Base-by-base conservation (phyloP, 2,329 filamentous ascomycete genomes). In the Coniosporium tulheliwenetii region DNA sequence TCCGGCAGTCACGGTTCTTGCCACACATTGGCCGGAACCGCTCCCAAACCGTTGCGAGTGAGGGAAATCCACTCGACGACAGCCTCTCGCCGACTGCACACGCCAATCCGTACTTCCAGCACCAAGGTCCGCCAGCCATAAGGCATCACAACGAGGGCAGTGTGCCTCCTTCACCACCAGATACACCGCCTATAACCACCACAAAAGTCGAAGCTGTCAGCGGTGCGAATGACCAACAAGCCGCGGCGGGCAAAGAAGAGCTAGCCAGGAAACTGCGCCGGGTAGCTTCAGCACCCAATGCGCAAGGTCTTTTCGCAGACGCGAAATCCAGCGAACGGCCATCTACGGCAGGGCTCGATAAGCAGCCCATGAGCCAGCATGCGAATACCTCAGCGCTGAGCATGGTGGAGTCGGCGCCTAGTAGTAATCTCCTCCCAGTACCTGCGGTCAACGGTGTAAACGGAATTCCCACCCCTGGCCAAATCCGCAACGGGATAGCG, bases 71-170 rank as follows among this genome's bases (percentile, higher is more conserved):
- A 43, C 72, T 95, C 48, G 89, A 95, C 50, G 87, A 95, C 60
- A 70, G 76, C 45, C 71, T 93, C 54, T 94, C 87, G 55, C 91
- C 91, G 19, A 96, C 86, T 4, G 89, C 87, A 39, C 79, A 89
- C 56, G 89, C 86, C 48, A 98, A 98, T 59, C 91, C 91, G 13
- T 98, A 98, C 64, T 98, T 96, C 61, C 83, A 79, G 49, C 91
- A 96, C 59, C 91, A 98, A 64, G 91, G 91, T 43, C 86, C 86
- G 52, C 91, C 91, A 3, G 84, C 85, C 48, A 69, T 96, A 52
- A 81, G 89, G 56, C 91, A 98, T 65, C 86, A 93, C 66, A 93
- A 96, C 60, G 85, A 91, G 50, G 84, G 81, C 54, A 95, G 86
- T 48, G 83, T 93, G 31, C 87, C 91, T 10, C 85, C 86, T 10